Evolutionary conservation across 768 basidiomycete genomes (phyloP).

Genomic region (Trametopsis cervina): DNA sequence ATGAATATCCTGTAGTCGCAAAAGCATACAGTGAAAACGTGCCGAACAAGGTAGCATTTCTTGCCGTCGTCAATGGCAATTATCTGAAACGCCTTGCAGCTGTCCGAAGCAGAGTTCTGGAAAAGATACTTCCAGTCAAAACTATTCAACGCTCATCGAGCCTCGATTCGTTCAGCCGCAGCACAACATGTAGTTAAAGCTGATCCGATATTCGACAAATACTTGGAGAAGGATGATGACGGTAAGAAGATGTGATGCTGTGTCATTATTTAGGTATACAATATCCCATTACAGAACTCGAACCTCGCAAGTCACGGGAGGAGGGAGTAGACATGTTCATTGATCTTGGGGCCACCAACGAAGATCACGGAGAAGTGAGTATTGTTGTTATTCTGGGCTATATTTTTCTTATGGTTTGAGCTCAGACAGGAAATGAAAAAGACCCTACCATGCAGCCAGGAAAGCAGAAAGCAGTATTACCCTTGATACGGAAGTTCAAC

Average conservation of each 20-base stretch:
- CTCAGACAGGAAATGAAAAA: constrained; percentile 78
- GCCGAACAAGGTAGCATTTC: constrained; percentile 62
- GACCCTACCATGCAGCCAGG: constrained; percentile 97
- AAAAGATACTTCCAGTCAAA: constrained; percentile 94
- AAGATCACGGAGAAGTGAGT: constrained; percentile 83
- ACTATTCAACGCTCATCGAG: constrained; percentile 91
- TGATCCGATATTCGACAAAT: constrained; percentile 92
- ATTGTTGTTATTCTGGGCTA: background rate
- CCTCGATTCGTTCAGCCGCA: constrained; percentile 83
- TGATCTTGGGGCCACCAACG: constrained; percentile 79
- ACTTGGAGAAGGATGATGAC: constrained; percentile 94
- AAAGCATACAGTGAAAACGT: constrained; percentile 92
- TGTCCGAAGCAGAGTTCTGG: constrained; percentile 93
- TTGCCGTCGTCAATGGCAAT: background rate
- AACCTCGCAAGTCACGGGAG: constrained; percentile 65
- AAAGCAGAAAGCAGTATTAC: constrained; percentile 77
- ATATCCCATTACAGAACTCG: constrained; percentile 47
- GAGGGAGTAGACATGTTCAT: constrained; percentile 72
- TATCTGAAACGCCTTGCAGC: constrained; percentile 34
- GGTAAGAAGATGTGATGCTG: constrained; percentile 41
- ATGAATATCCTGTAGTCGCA: constrained; percentile 93
- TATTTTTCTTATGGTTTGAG: constrained; percentile 3
- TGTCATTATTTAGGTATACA: constrained; percentile 8
- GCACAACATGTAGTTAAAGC: constrained; percentile 81
- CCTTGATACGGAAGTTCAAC: constrained; percentile 94